Conservation (phyloP, 2,329 filamentous ascomycete genomes). For the Tolypocladium paradoxum region DNA sequence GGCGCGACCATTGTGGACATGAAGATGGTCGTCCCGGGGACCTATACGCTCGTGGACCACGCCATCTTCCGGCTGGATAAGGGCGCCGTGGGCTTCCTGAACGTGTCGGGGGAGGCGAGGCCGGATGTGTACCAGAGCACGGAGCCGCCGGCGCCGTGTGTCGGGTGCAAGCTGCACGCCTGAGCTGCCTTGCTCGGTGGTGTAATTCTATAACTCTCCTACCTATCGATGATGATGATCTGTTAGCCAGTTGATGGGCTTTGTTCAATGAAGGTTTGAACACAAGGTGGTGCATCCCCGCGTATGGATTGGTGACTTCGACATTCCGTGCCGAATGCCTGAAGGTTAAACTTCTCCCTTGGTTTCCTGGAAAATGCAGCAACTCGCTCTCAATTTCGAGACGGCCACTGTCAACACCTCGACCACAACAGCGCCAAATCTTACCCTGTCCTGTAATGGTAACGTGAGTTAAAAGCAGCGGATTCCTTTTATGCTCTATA, state of each 20-base stretch:
- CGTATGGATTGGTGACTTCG: no score
- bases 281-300: background rate
- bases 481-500: no score
- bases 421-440: no score
- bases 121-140: slow-evolving; percentile 16
- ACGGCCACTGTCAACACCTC: no score
- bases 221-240: no score
- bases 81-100: slow-evolving; percentile 22
- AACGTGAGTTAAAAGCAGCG: no score
- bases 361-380: no score
- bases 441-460: no score
- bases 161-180: slow-evolving; percentile 20
- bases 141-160: slow-evolving; percentile 15
- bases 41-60: slow-evolving; percentile 21
- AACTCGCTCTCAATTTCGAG: no score
- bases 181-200: slow-evolving; percentile 3
- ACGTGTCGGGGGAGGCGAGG: slow-evolving; percentile 17
- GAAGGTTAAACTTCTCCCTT: no score
- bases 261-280: background rate
- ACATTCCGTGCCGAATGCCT: no score
- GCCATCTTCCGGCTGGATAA: slow-evolving; percentile 23
- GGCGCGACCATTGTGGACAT: slow-evolving; percentile 18
- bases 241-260: background rate
- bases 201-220: no score
- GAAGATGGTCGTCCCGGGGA: slow-evolving; percentile 20